Base-by-base conservation (phyloP, 2,329 filamentous ascomycete species). In the Fusarium succisae region DNA sequence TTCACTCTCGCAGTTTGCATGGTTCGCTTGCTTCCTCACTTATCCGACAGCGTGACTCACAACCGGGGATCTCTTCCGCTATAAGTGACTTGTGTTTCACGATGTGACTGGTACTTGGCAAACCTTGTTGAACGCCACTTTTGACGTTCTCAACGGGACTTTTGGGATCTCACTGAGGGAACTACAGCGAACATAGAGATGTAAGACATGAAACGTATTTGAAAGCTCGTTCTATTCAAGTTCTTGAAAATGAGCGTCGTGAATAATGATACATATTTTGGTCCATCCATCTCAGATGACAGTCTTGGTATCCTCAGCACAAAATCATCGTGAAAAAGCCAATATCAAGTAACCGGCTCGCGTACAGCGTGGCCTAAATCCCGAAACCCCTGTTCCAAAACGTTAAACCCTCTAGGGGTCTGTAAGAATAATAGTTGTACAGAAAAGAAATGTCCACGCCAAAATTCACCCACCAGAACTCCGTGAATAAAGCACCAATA, bases 341-440 rank as follows among this genome's bases (percentile, higher is more conserved):
- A 30, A 55, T 15, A 45, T 39, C 48, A 48, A 51, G 37, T 56
- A 68, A 57, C 63, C 47, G 30, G 48, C 63, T 71, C 53, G 55
- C 66, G 56, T 50, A 54, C 28, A 67, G 66, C 58, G 60, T 54
- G 39, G 50, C 37, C 47, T 53, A 54, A 60, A 69, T 64, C 56
- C 53, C 28, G 54, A 66, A 67, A 58, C 57, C 55, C 65, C 43
- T 51, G 69, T 66, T 69, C 71, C 72, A 56, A 65, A 59, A 59
- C 1, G 17, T n/a, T 26, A 47, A 57, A 62, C 63, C 54, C 72
- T 57, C 63, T 63, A 65, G 41, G 64, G 53, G 48, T 51, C 50
- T 47, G 59, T 62, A 41, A 78, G 76, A 80, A 78, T 65, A 73
- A 69, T 83, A 82, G 64, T 82, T 76, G 74, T 82, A 84, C 82